Conservation (phyloP, 2,329 filamentous ascomycete genomes). For the Davidsoniella eucalypti region DNA sequence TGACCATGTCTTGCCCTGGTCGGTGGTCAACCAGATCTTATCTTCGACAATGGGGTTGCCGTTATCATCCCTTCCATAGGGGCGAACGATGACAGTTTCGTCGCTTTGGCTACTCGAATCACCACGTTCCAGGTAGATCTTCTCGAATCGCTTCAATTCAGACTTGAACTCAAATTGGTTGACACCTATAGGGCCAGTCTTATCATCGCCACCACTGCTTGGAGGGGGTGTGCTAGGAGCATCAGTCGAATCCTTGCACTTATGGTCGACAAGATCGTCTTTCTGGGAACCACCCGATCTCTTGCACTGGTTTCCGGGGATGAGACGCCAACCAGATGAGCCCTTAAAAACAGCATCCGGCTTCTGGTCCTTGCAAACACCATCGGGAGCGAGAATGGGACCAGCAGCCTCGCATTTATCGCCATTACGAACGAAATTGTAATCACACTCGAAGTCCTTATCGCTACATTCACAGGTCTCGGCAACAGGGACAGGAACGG, state of each 20-base stretch:
- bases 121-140: conserved; percentile 64
- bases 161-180: conserved; percentile 47
- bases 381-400: conserved; percentile 48
- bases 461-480: conserved; percentile 68
- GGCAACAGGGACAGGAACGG: conserved; percentile 53
- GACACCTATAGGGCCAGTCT: conserved; percentile 39
- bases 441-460: conserved; percentile 89
- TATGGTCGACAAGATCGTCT: conserved; percentile 55
- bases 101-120: conserved; percentile 46
- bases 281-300: conserved; percentile 44
- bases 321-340: conserved; percentile 79
- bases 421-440: conserved; percentile 64
- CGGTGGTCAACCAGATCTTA: conserved; percentile 54
- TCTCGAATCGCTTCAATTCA: conserved; percentile 32
- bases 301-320: conserved; percentile 66
- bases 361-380: conserved; percentile 49
- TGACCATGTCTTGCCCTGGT: conserved; percentile 83
- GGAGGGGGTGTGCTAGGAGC: conserved; percentile 29
- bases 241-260: conserved; percentile 44
- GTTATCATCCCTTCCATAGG: conserved; percentile 21
- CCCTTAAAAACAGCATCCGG: conserved; percentile 62
- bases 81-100: conserved; percentile 51
- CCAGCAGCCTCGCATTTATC: conserved; percentile 52
- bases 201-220: conserved; percentile 1
- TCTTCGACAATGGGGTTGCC: conserved; percentile 25